Percentiles rank a stretch among this genome's conserved stretches.
Conservation (phyloP, 345 rosid species). For the Eutrema heterophyllum region DNA sequence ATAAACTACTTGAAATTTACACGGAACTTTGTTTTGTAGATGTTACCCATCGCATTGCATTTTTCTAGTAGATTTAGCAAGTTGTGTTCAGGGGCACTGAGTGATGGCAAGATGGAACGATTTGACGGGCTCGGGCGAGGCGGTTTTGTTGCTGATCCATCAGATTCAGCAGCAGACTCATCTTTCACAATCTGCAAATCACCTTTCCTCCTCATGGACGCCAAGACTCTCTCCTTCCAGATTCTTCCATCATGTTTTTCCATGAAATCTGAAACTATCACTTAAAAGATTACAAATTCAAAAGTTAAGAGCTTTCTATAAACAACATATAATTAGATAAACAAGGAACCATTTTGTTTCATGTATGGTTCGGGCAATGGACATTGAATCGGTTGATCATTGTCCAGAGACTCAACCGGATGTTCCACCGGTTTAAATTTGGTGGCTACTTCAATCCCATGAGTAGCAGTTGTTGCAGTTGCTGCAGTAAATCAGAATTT, state of each 20-base stretch:
- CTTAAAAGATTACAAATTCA: background rate
- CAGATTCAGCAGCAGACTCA: constrained; percentile 44
- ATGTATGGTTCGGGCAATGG: constrained; percentile 90
- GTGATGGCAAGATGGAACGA: constrained; percentile 70
- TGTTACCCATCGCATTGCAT: constrained; percentile 54
- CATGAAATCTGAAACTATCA: background rate
- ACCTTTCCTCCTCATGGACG: constrained; percentile 47
- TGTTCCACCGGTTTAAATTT: constrained; percentile 96
- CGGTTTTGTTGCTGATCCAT: constrained; percentile 28
- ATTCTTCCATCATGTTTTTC: constrained; percentile 74
- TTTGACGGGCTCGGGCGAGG: constrained; percentile 39
- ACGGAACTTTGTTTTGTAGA: constrained; percentile 29
- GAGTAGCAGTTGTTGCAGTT: constrained; percentile 43
- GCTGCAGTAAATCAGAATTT: constrained; percentile 35
- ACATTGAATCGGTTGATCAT: constrained; percentile 76
- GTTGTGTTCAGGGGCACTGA: constrained; percentile 89
- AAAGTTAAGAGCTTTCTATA: background rate
- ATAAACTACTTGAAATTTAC: background rate
- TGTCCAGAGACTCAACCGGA: constrained; percentile 75
- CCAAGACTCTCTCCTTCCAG: constrained; percentile 89
- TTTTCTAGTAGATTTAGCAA: constrained; percentile 79
- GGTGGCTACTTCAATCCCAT: constrained; percentile 80
- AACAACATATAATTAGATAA: background rate
- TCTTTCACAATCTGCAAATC: constrained; percentile 67
- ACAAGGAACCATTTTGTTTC: background rate